Evolutionary conservation across 1,284 basidiomycete genomes (phyloP).

Genomic region (Tremellales sp.): DNA sequence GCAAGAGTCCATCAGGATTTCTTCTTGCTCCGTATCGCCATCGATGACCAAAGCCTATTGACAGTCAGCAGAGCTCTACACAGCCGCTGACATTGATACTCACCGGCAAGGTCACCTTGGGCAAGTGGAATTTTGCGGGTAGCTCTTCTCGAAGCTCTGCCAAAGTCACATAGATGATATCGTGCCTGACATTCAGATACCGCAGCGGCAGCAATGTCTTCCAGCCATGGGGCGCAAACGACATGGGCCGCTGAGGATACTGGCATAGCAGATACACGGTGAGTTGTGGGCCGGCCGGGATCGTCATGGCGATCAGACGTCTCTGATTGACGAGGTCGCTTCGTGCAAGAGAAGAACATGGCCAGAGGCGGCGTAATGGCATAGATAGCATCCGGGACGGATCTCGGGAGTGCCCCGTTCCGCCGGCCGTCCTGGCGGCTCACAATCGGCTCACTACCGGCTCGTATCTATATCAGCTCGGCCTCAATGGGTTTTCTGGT

Average conservation of each 20-base stretch:
- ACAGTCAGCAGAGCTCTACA: background rate
- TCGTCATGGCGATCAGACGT: too few relatives aligned
- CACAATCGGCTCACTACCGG: too few relatives aligned
- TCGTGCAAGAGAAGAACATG: too few relatives aligned
- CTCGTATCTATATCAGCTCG: too few relatives aligned
- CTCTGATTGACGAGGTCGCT: too few relatives aligned
- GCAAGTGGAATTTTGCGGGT: constrained; percentile 10
- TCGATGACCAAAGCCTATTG: constrained; percentile 9
- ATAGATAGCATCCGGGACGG: too few relatives aligned
- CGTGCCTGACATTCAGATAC: constrained; percentile 5
- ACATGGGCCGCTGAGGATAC: constrained; percentile 11
- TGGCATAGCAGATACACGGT: constrained; percentile 12
- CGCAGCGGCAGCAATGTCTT: constrained; percentile 16
- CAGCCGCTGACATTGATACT: background rate
- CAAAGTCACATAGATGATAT: constrained; percentile 11
- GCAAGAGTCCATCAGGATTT: constrained; percentile 16
- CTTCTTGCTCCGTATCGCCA: constrained; percentile 6
- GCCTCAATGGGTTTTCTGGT: too few relatives aligned
- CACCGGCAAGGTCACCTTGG: constrained; percentile 18
- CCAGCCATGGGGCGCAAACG: constrained; percentile 25
- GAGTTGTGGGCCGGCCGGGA: too few relatives aligned
- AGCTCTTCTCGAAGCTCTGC: constrained; percentile 12
- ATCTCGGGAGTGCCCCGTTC: too few relatives aligned
- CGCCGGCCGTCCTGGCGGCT: too few relatives aligned
- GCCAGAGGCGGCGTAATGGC: too few relatives aligned